Percentiles rank a stretch among this genome's conserved stretches.
These are phyloP conservation scores for Aegilops umbellulata DNA, from an alignment of 176 grass and related monocot species.

Conservation along the genomic window DNA sequence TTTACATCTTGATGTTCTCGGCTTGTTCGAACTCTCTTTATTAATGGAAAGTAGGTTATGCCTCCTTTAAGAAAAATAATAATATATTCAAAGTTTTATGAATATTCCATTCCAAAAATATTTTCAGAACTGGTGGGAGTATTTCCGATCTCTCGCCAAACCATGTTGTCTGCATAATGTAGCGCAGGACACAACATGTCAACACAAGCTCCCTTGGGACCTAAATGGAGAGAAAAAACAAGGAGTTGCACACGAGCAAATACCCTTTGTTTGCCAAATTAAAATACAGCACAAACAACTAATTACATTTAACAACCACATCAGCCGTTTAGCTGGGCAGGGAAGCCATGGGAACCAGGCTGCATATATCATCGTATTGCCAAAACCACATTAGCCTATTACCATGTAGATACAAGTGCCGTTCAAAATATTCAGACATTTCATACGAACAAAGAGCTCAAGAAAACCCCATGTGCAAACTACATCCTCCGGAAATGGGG, in stretches of 20 bases:
- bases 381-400: not conserved
- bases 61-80: too few species aligned
- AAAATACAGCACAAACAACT: constrained; percentile 26
- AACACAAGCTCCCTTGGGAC: not conserved
- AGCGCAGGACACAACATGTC: not conserved
- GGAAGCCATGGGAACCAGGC: constrained; percentile 14
- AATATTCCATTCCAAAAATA: not conserved
- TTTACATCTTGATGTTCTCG: too few species aligned
- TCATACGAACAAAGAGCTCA: not conserved
- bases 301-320: constrained; percentile 44
- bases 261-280: constrained; percentile 13
- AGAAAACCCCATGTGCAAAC: not conserved
- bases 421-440: constrained; percentile 18
- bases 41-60: too few species aligned
- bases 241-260: not conserved
- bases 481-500: constrained; percentile 16
- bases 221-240: not conserved
- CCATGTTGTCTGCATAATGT: not conserved
- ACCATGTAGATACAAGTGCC: not conserved
- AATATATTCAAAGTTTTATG: not conserved
- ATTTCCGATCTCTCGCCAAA: not conserved
- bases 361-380: not conserved
- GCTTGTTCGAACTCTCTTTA: too few species aligned
- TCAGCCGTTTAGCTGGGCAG: not conserved
- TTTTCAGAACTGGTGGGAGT: not conserved